Evolutionary conservation across 2,329 filamentous ascomycete species (phyloP).

Genomic region (Periconia digitata): DNA sequence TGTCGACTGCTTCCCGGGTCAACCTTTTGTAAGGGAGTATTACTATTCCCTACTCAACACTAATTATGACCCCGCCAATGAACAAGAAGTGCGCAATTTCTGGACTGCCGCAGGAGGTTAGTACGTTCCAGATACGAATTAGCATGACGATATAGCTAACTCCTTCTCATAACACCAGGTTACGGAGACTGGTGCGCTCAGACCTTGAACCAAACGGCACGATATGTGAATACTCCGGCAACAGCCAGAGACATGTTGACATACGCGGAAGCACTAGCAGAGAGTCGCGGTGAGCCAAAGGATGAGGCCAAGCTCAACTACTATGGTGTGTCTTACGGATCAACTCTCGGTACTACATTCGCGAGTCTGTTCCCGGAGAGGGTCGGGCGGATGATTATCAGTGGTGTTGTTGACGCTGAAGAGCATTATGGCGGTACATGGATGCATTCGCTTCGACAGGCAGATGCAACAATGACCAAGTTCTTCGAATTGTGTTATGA

Average conservation of each 20-base stretch:
- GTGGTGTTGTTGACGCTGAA: slow-evolving; percentile 44
- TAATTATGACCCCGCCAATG: no score
- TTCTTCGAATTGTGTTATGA: slow-evolving; percentile 59
- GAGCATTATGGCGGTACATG: slow-evolving; percentile 50
- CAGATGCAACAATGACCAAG: slow-evolving; percentile 55
- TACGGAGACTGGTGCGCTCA: slow-evolving; percentile 25
- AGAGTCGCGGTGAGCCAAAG: slow-evolving; percentile 14
- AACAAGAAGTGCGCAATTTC: no score
- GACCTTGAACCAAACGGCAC: slow-evolving; percentile 21
- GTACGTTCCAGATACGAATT: background rate
- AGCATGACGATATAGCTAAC: background rate
- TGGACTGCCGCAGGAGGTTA: background rate
- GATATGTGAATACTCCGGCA: slow-evolving; percentile 33
- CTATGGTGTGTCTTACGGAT: slow-evolving; percentile 49
- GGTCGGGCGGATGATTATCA: slow-evolving; percentile 46
- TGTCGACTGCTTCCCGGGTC: slow-evolving; percentile 34
- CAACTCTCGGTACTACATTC: slow-evolving; percentile 50
- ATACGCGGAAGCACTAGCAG: slow-evolving; percentile 24
- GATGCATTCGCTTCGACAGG: slow-evolving; percentile 49
- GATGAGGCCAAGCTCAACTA: slow-evolving; percentile 41
- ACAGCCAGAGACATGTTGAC: slow-evolving; percentile 33
- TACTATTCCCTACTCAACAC: background rate
- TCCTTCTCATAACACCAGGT: slow-evolving; percentile 1
- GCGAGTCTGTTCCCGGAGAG: slow-evolving; percentile 50
- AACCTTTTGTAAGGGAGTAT: slow-evolving; percentile 1